These are phyloP conservation scores for Datisca glomerata DNA, from an alignment of 306 rosid genomes.

Conservation along the genomic window DNA sequence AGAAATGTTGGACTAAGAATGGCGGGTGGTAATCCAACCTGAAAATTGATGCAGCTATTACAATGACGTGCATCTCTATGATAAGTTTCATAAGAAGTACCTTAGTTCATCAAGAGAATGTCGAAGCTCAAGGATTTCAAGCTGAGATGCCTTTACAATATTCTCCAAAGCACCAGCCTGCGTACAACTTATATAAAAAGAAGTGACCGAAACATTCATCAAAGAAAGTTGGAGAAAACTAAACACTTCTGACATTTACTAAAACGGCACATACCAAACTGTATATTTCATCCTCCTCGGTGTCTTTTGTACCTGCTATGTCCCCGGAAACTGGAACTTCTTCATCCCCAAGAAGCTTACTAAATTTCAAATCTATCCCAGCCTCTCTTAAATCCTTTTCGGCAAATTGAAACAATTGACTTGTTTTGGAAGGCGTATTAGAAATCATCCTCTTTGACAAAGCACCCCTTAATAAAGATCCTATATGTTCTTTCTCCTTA, in stretches of 20 bases:
- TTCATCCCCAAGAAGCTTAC: slow-evolving; percentile 53
- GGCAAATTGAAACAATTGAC: slow-evolving; percentile 63
- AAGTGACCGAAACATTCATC: too few species aligned
- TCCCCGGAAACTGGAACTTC: slow-evolving; percentile 27
- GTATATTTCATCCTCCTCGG: slow-evolving; percentile 71
- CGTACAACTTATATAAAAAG: slow-evolving; percentile 13
- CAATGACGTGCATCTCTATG: too few species aligned
- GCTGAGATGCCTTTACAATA: slow-evolving; percentile 86
- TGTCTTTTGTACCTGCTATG: slow-evolving; percentile 20
- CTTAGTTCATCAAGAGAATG: slow-evolving; percentile 67
- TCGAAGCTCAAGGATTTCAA: slow-evolving; percentile 83
- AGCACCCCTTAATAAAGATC: slow-evolving; percentile 79
- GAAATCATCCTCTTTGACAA: slow-evolving; percentile 52
- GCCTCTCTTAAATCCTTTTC: slow-evolving; percentile 86
- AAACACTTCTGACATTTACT: background rate
- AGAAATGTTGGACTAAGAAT: slow-evolving; percentile 8
- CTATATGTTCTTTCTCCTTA: slow-evolving; percentile 87
- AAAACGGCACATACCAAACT: slow-evolving; percentile 36
- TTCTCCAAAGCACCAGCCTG: slow-evolving; percentile 96
- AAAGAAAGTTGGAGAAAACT: background rate
- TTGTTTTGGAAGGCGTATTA: slow-evolving; percentile 43
- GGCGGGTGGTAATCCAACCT: background rate
- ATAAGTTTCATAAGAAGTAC: slow-evolving; percentile 42
- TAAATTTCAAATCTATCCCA: slow-evolving; percentile 81
- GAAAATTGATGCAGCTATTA: background rate